These are phyloP conservation scores for Keithomyces neogunnii DNA, from an alignment of 2,329 filamentous ascomycete species.

Conservation along the genomic window DNA sequence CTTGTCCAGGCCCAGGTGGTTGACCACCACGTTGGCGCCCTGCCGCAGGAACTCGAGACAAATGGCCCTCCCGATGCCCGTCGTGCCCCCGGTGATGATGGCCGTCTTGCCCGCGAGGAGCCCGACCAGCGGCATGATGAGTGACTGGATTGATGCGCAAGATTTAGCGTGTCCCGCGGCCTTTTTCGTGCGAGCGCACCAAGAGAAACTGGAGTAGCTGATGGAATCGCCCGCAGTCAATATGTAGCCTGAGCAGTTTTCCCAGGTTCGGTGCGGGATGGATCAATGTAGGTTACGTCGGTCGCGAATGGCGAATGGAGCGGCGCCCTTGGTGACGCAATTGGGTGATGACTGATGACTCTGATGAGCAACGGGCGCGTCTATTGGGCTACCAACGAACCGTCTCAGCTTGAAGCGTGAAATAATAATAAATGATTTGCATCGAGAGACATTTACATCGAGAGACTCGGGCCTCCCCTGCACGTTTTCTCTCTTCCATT, in stretches of 20 bases:
- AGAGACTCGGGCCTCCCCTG: too few species aligned
- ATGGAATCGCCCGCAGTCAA: too few species aligned
- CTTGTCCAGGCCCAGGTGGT: constrained; percentile 58
- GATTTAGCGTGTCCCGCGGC: not conserved
- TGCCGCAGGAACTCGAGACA: constrained; percentile 70
- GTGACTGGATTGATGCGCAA: not conserved
- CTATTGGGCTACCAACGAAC: too few species aligned
- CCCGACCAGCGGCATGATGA: constrained; percentile 35
- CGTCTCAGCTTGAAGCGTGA: too few species aligned
- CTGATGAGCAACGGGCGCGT: too few species aligned
- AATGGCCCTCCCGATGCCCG: constrained; percentile 81
- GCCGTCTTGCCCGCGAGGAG: constrained; percentile 69
- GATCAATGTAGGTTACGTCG: not conserved
- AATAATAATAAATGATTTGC: too few species aligned
- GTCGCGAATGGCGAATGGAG: not conserved
- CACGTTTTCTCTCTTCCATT: too few species aligned
- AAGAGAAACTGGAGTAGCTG: too few species aligned
- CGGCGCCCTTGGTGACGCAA: not conserved
- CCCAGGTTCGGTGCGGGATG: too few species aligned
- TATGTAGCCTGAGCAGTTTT: too few species aligned
- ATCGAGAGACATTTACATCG: too few species aligned
- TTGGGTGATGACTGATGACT: not conserved
- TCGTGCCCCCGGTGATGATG: constrained; percentile 80
- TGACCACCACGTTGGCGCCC: constrained; percentile 71
- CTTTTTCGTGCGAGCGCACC: too few species aligned